phyloP scores from a whole-genome alignment of 106 monocot genomes.

The Vanilla planifolia region DNA sequence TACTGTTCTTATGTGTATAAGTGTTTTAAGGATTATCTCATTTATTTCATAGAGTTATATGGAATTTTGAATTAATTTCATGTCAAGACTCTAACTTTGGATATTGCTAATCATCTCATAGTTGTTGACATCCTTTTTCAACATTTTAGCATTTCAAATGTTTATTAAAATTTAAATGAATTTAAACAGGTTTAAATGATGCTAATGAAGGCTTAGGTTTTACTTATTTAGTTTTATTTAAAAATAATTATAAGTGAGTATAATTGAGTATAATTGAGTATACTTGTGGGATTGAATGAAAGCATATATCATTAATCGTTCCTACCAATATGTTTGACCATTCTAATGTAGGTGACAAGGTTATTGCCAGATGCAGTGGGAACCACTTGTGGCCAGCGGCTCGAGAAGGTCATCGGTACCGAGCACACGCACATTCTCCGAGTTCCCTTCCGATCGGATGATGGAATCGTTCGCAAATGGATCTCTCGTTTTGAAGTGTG shows the following conservation, averaged over 20 bases:
- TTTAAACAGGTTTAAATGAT: neutral
- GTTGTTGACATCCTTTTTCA: neutral
- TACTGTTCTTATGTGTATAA: too few relatives aligned
- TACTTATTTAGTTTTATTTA: too few relatives aligned
- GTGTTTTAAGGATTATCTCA: too few relatives aligned
- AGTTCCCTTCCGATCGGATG: slow-evolving; percentile 34
- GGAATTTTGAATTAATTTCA: too few relatives aligned
- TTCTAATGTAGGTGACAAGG: slow-evolving; percentile 29
- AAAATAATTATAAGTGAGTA: too few relatives aligned
- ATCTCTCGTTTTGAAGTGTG: slow-evolving; percentile 42
- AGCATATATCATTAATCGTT: neutral
- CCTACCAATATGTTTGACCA: neutral
- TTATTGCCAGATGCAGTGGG: slow-evolving; percentile 41
- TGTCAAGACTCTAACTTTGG: too few relatives aligned
- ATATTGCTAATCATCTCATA: neutral
- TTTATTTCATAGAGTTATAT: too few relatives aligned
- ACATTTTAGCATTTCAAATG: too few relatives aligned
- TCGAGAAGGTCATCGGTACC: slow-evolving; percentile 31
- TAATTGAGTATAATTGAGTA: too few relatives aligned
- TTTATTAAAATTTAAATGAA: too few relatives aligned
- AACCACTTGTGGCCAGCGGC: slow-evolving; percentile 28
- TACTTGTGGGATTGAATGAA: neutral
- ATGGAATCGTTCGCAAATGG: slow-evolving; percentile 34
- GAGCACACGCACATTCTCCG: slow-evolving; percentile 32
- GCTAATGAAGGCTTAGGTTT: neutral